Conservation (phyloP, 2,329 filamentous ascomycete genomes). For the Acrodontium crateriforme region DNA sequence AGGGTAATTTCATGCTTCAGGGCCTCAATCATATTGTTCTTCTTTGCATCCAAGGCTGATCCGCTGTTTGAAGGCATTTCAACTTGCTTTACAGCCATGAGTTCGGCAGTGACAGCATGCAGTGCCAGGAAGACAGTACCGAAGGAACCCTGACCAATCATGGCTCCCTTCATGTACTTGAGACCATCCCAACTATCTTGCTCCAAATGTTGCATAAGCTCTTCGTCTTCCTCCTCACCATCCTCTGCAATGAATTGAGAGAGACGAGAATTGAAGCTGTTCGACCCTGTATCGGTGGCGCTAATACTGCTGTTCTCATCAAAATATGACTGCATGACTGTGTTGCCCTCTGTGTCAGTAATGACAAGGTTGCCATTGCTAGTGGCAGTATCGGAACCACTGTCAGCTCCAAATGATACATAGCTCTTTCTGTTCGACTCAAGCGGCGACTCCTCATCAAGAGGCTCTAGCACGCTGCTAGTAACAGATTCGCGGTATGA, state of each 20-base stretch:
- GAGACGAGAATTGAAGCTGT: conserved; percentile 68
- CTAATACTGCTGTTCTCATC: conserved; percentile 59
- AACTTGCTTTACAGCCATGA: conserved; percentile 97
- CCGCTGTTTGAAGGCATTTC: conserved; percentile 73
- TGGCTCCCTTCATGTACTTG: conserved; percentile 98
- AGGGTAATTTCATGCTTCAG: conserved; percentile 93
- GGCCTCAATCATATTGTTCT: conserved; percentile 96
- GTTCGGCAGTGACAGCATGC: conserved; percentile 89
- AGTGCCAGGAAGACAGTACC: conserved; percentile 90
- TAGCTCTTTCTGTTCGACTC: conserved; percentile 92
- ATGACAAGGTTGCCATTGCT: conserved; percentile 54
- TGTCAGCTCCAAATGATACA: conserved; percentile 62
- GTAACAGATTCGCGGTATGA: conserved; percentile 76
- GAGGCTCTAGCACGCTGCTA: conserved; percentile 74
- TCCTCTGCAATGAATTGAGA: conserved; percentile 78
- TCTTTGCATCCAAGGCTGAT: conserved; percentile 68
- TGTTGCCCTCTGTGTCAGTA: conserved; percentile 63
- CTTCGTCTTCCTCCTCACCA: conserved; percentile 81
- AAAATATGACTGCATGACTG: conserved; percentile 63
- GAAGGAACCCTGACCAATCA: conserved; percentile 95
- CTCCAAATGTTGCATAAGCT: conserved; percentile 76
- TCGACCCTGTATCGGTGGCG: conserved; percentile 41
- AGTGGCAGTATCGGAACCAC: conserved; percentile 51
- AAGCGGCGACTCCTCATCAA: conserved; percentile 77
- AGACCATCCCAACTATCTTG: conserved; percentile 92